These are phyloP conservation scores for Marchantia polymorpha DNA, from an alignment of 225 moss, liverwort and hornwort genomes.

Conservation along the genomic window DNA sequence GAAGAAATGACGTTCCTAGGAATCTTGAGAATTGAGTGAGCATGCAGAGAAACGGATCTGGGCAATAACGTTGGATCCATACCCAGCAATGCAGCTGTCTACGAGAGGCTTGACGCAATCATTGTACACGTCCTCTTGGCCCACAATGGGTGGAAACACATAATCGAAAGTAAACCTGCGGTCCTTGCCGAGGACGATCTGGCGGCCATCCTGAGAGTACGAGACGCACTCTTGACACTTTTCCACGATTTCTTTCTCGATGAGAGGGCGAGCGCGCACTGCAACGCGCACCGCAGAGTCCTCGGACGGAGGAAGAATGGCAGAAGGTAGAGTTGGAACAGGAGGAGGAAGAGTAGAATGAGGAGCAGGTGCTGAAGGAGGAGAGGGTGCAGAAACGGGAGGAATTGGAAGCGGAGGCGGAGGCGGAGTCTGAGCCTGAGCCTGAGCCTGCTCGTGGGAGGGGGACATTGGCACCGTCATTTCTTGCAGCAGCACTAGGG, in stretches of 20 bases:
- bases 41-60: neutral
- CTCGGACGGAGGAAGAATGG: slow-evolving; percentile 30
- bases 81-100: slow-evolving; percentile 81
- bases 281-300: slow-evolving; percentile 71
- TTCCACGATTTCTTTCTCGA: slow-evolving; percentile 80
- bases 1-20: neutral
- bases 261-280: slow-evolving; percentile 68
- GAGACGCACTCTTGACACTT: slow-evolving; percentile 81
- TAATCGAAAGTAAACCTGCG: slow-evolving; percentile 77
- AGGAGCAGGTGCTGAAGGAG: neutral
- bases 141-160: slow-evolving; percentile 60
- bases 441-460: neutral
- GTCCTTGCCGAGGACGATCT: slow-evolving; percentile 73
- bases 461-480: slow-evolving; percentile 36
- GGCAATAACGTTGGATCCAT: neutral
- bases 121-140: slow-evolving; percentile 70
- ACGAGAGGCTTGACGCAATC: slow-evolving; percentile 84
- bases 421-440: neutral
- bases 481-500: neutral
- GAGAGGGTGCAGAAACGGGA: neutral
- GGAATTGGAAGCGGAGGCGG: slow-evolving; percentile 5
- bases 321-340: slow-evolving; percentile 7
- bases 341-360: neutral
- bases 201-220: slow-evolving; percentile 69
- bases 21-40: neutral